Evolutionary conservation across 345 rosid genomes (phyloP), one percentile per base, ranked within the genome.

Genomic region (Erucastrum elatum): DNA sequence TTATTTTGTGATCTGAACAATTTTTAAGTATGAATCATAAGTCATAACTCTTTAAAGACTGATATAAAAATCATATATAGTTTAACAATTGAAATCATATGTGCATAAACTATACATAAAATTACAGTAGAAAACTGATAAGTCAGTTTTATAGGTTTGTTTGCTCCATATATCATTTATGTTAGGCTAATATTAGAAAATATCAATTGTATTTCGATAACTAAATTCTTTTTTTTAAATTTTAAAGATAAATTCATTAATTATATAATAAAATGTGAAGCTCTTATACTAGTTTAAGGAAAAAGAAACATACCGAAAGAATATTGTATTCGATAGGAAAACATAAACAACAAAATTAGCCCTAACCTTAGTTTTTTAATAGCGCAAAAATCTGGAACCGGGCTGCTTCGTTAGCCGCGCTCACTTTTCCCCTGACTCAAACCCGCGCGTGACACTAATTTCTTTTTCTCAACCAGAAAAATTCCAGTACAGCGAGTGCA

Each of bases 361-460:
- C 1, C 0, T 17, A 61, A 59, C 16, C 13, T 10, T 53, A 29
- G n/a, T 15, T 44, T 29, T 4, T 72, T n/a, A 21, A 13, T 34
- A 67, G 33, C 65, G 65, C 65, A 51, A 61, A 79, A 79, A 49
- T 15, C 13, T 68, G 59, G 49, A 79, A 79, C 70, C 34, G 74
- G 62, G n/a, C 25, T 67, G 69, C 82, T 61, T 79, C 27, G 82
- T 29, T 69, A 62, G 55, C 1, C 2, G 75, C 51, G 82, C 69
- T 59, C 68, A 74, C 78, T 80, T 74, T 79, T 68, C 53, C 75
- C 77, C 82, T 74, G 75, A 68, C 75, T 74, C 82, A 74, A 69
- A 80, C 71, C 75, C 79, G 79, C 82, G 79, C 82, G 79, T 74
- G 78, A 74, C 79, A 80, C 68, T 1, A 26, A 34, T 35, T 25